A percentile compares a stretch with the other conserved stretches of the same genome.
phyloP scores from a whole-genome alignment of 78 protist genomes.

The Cavenderia fasciculata region DNA sequence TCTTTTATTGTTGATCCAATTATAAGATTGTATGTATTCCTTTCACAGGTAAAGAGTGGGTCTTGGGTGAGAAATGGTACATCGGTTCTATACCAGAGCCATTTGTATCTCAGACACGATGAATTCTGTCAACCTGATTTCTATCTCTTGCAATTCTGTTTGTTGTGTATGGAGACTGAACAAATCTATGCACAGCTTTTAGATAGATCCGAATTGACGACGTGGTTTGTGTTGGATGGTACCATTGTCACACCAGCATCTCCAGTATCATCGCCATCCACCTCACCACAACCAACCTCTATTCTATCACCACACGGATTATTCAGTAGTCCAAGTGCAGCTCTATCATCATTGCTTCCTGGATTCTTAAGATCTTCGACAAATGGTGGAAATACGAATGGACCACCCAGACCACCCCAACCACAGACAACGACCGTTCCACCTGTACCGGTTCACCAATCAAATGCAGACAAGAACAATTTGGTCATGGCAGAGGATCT shows the following conservation, averaged over 20 bases:
- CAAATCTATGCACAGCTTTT: constrained; percentile 23
- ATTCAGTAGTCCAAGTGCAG: too few species aligned
- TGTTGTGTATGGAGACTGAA: not conserved
- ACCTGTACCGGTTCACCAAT: not conserved
- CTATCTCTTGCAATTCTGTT: not conserved
- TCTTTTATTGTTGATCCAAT: not conserved
- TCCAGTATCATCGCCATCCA: too few species aligned
- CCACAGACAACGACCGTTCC: not conserved
- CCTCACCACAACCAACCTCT: too few species aligned
- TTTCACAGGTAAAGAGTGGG: not conserved
- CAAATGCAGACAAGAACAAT: constrained; percentile 11
- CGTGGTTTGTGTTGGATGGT: constrained; percentile 51
- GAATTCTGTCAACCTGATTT: constrained; percentile 2
- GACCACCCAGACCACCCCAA: not conserved
- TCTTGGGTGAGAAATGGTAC: constrained; percentile 43
- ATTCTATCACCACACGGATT: too few species aligned
- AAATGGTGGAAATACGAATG: too few species aligned
- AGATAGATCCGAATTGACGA: constrained; percentile 26
- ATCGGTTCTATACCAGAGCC: not conserved
- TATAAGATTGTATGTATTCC: not conserved
- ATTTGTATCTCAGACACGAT: not conserved
- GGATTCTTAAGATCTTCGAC: too few species aligned
- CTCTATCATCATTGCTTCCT: too few species aligned
- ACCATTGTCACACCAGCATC: not conserved
- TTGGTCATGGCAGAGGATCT: constrained; percentile 21